Percentiles rank a stretch among this genome's conserved stretches.
Conservation (phyloP, 1,284 basidiomycete species). For the Fomitopsis schrenkii region DNA sequence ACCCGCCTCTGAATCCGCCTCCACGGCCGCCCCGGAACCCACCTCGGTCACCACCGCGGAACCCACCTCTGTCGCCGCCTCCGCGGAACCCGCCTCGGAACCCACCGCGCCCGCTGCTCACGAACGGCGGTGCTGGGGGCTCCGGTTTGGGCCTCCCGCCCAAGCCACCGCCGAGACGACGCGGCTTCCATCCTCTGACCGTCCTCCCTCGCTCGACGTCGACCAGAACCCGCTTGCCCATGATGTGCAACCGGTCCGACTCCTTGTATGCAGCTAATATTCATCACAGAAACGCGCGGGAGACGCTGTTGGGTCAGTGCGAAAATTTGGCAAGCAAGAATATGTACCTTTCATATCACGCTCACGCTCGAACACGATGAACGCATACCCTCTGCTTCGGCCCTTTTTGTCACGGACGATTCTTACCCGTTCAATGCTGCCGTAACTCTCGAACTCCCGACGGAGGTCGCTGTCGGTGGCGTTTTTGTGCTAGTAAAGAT, state of each 20-base stretch:
- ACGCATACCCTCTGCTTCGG: conserved; percentile 90
- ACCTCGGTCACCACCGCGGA: conserved; percentile 34
- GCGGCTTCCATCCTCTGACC: conserved; percentile 98
- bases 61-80: conserved; percentile 34
- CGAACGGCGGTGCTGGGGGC: conserved; percentile 39
- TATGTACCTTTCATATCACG: conserved; percentile 95
- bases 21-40: conserved; percentile 29
- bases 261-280: conserved; percentile 94
- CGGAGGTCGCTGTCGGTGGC: conserved; percentile 90
- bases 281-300: conserved; percentile 16
- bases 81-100: conserved; percentile 42
- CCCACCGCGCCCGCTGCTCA: conserved; percentile 30
- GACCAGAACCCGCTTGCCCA: conserved; percentile 92
- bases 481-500: conserved; percentile 64
- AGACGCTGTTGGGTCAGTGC: conserved; percentile 20
- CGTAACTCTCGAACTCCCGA: conserved; percentile 94
- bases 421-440: conserved; percentile 88
- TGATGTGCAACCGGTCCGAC: conserved; percentile 95
- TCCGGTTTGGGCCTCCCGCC: conserved; percentile 92
- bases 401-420: conserved; percentile 90
- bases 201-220: conserved; percentile 98
- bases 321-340: conserved; percentile 4
- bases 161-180: conserved; percentile 90
- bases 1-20: conserved; percentile 33
- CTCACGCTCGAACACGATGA: conserved; percentile 96